Evolutionary conservation across 305 asterid genomes (phyloP).

Genomic region (Solanum chacoense): DNA sequence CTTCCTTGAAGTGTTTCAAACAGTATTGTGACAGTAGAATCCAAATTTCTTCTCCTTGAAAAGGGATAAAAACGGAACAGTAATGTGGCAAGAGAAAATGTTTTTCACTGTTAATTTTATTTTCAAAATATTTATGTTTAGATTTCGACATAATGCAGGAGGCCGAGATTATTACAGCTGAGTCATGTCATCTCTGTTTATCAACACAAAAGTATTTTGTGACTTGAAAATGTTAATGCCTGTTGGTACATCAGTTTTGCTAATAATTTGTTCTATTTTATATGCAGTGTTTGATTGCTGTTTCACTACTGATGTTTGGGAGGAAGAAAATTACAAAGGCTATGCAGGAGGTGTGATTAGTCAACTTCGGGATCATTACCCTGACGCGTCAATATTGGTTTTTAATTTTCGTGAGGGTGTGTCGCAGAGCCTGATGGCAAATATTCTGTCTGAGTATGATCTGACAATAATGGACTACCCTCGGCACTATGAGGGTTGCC

Average conservation of each 20-base stretch:
- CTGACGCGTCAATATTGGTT: slow-evolving; percentile 74
- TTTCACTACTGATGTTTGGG: slow-evolving; percentile 74
- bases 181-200: background rate
- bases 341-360: slow-evolving; percentile 61
- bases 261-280: background rate
- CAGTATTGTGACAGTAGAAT: background rate
- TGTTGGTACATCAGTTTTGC: background rate
- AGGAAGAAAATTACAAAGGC: slow-evolving; percentile 49
- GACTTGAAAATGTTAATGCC: background rate
- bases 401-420: slow-evolving; percentile 78
- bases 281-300: slow-evolving; percentile 82
- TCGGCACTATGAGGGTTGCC: slow-evolving; percentile 86
- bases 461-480: slow-evolving; percentile 94
- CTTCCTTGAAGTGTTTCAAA: background rate
- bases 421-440: slow-evolving; percentile 51
- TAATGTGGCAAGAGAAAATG: background rate
- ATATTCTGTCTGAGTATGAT: slow-evolving; percentile 65
- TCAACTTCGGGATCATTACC: slow-evolving; percentile 63
- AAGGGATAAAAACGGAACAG: background rate
- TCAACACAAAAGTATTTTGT: background rate
- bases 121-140: background rate
- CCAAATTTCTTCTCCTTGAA: background rate
- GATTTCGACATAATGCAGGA: background rate
- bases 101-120: background rate
- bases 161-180: background rate